Base-by-base conservation (phyloP, 106 monocot species). In the Platanthera zijinensis region DNA sequence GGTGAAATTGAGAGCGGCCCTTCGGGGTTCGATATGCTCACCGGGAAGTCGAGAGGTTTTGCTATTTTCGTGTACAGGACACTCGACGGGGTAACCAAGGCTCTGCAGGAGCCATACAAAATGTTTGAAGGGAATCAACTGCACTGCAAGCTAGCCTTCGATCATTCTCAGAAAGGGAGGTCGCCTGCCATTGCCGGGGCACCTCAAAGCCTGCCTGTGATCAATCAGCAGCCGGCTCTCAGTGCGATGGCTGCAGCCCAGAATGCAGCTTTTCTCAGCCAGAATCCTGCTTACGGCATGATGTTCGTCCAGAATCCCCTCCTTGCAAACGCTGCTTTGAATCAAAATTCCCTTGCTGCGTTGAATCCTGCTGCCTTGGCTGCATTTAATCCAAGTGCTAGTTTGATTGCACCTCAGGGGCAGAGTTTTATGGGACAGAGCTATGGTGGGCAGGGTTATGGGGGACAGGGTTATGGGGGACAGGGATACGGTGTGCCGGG, bases 1-100 rank as follows among this genome's bases (percentile, higher is more conserved):
- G 87, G 87, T 17, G 87, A 87, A 66, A 84, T 87, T 10, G 87
- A 87, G 72, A 15, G 51, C 3, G 87, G 87, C 18, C 87, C 87
- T 7, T 21, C 79, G 0, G 87, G 87, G 39, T 81, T 76, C 47
- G 81, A 84, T 50, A 61, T 50, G 56, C 6, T 28, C 21, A 81
- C 84, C 0, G 81, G 84, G 12, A 76, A 84, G 52, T 79, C 75
- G 4, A 76, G 79, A 52, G 84, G 84, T 4, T 87, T 81, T 53
- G 84, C 87, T 5, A 66, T 84, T 10, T 87, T 87, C 54, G 74
- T 87, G 7, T 87, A 87, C 78, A 87, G 78, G 76, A 81, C 78
- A 3, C 51, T 50, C 19, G 87, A 84, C 17, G 87, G 84, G 48
- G 54, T 76, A 5, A 70, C 2, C n/a, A 84, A 48, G 78, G 84